Base-by-base conservation (phyloP, 345 rosid species). In the Crucihimalaya himalaica region DNA sequence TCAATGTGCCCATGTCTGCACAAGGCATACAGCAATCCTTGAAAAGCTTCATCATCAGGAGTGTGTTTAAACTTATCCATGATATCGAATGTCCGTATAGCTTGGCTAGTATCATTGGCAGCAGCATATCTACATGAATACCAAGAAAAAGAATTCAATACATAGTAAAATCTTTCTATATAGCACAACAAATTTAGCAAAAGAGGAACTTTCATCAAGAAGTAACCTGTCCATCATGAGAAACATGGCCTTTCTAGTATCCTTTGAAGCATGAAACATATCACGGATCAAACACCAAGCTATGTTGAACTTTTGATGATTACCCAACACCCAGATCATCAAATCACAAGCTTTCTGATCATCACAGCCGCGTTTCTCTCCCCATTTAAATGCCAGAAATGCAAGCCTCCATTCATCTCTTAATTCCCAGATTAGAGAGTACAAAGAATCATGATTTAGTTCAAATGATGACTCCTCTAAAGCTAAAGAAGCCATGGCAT, bases 271-370 rank as follows among this genome's bases (percentile, higher is more conserved):
- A 54, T 77, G 84, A 79, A 81, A 82, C 80, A 85, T 74, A 60
- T 94, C 91, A 54, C 89, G 86, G 60, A 91, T 85, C 84, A 94
- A 80, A 80, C 87, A 81, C 97, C 96, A 91, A 75, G 89, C 93
- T 40, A 77, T 84, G 56, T 83, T 86, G 68, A 89, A 91, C 89
- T 94, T 89, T 51, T 76, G 80, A 65, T 84, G 86, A 68, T 74
- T 80, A 57, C 96, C 95, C 81, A 89, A 80, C 27, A 94, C 76
- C 89, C 92, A 86, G 18, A 83, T 73, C 83, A 89, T 82, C 83
- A 88, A 80, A 23, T 83, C 84, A 48, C 73, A 81, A 43, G 79
- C 77, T 71, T 81, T 83, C 40, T 84, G 84, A 74, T 86, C 86
- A 79, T 68, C 69, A 35, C 77, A 82, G 45, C 81, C 81, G 55